These are phyloP conservation scores for Paralagenidium karlingii DNA, from an alignment of 352 stramenopile species.

Conservation along the genomic window DNA sequence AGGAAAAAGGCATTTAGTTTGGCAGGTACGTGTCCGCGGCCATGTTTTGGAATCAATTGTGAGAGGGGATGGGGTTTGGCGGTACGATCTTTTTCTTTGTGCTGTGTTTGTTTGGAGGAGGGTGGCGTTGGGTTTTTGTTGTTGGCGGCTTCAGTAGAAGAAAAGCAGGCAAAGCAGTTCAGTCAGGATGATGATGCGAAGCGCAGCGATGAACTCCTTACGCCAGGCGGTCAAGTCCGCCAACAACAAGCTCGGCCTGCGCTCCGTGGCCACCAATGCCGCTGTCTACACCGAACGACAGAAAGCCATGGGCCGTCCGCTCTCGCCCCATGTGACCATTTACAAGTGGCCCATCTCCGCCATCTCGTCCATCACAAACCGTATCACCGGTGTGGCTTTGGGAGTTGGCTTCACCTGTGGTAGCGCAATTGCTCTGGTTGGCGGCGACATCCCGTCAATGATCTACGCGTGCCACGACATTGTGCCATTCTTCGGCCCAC, in stretches of 20 bases:
- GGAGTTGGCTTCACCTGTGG: constrained; percentile 65
- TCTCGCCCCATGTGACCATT: constrained; percentile 95
- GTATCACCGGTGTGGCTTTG: constrained; percentile 82
- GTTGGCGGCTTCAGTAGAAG: too few relatives aligned
- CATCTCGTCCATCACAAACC: constrained; percentile 91
- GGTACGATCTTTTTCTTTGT: not conserved
- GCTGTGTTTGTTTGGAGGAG: not conserved
- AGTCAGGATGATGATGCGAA: too few relatives aligned
- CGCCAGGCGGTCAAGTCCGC: not conserved
- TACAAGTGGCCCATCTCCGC: constrained; percentile 91
- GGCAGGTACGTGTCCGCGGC: too few relatives aligned
- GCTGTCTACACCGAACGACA: constrained; percentile 76
- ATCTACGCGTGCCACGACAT: constrained; percentile 67
- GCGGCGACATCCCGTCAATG: constrained; percentile 57
- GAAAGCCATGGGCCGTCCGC: constrained; percentile 75
- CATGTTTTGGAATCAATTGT: too few relatives aligned
- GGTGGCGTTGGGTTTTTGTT: constrained; percentile 8
- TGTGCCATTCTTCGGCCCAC: constrained; percentile 52
- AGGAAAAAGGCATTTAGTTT: too few relatives aligned
- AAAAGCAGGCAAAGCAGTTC: too few relatives aligned
- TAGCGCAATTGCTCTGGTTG: constrained; percentile 57
- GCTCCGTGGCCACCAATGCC: constrained; percentile 1
- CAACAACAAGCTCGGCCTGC: too few relatives aligned
- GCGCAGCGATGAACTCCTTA: not conserved
- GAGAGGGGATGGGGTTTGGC: too few relatives aligned